Base-by-base conservation (phyloP, 352 stramenopile species). In the Aphanomyces astaci region DNA sequence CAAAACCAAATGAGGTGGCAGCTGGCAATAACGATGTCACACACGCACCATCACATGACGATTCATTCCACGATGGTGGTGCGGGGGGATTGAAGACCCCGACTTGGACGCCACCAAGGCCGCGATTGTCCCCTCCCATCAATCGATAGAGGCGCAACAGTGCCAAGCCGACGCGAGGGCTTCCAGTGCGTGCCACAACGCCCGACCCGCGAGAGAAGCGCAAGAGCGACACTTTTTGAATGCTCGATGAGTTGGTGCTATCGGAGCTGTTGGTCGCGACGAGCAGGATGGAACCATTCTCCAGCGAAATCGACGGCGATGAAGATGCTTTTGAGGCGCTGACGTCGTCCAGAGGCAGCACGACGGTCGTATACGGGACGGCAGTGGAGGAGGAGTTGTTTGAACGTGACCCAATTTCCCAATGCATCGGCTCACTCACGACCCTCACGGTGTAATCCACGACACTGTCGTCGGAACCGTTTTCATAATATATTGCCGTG, bases 401-500 rank as follows among this genome's bases (percentile, higher is more conserved):
- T n/a, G n/a, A n/a, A n/a, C n/a, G n/a, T n/a, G n/a, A n/a, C n/a
- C 22, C 36, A 49, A 25, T 59, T 59, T 91, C 79, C 82, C 82
- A 91, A 32, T 91, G 69, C 72, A 89, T 84, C 0, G 81, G 82
- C 54, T 89, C 81, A 27, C 76, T 82, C 9, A 67, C 72, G 22
- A 89, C 56, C 4, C 55, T 39, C 24, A 89, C 3, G 1, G 71
- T 57, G 56, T 91, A 89, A 1, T 72, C 27, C 1, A 70, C 57
- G 40, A 53, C 49, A 3, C n/a, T n/a, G n/a, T 17, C 53, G 2
- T 39, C 27, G 0, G 52, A 65, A 0, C 68, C 70, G 15, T 70
- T 72, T 60, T 67, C 66, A n/a, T 69, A 69, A 56, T 65, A 62
- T 27, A 13, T 73, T 74, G 7, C 48, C 55, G 56, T 43, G 4